Conservation (phyloP, 1,284 basidiomycete genomes). For the Malassezia sp. region DNA sequence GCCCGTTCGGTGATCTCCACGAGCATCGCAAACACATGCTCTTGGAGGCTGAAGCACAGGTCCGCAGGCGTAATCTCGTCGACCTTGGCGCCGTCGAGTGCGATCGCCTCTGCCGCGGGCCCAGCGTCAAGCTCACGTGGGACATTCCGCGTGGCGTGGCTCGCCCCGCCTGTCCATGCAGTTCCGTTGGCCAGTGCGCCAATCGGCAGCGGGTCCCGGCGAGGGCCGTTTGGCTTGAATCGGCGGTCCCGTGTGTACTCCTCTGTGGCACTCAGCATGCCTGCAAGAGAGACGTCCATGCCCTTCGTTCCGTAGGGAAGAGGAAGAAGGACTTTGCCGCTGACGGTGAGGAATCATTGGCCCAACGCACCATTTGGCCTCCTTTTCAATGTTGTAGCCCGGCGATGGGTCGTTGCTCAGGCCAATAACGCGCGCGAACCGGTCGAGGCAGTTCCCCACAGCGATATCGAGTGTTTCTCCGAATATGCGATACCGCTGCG, state of each 20-base stretch:
- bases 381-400: constrained; percentile 96
- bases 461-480: constrained; percentile 98
- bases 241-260: constrained; percentile 56
- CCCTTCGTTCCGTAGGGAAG: constrained; percentile 96
- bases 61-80: constrained; percentile 71
- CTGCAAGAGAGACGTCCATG: constrained; percentile 93
- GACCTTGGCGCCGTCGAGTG: constrained; percentile 13
- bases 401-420: constrained; percentile 91
- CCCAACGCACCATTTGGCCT: no score
- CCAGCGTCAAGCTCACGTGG: background rate
- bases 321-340: constrained; percentile 61
- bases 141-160: background rate
- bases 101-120: constrained; percentile 13
- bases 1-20: constrained; percentile 98
- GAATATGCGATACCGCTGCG: constrained; percentile 90
- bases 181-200: constrained; percentile 37
- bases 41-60: constrained; percentile 91
- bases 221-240: constrained; percentile 19
- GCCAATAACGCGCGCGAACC: constrained; percentile 91
- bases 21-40: constrained; percentile 95
- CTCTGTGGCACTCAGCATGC: constrained; percentile 78
- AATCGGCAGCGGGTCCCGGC: constrained; percentile 14
- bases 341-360: no score
- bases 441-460: constrained; percentile 93
- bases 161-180: constrained; percentile 23